phyloP scores from a whole-genome alignment of 768 basidiomycete species.

The Tremella fuciformis region DNA sequence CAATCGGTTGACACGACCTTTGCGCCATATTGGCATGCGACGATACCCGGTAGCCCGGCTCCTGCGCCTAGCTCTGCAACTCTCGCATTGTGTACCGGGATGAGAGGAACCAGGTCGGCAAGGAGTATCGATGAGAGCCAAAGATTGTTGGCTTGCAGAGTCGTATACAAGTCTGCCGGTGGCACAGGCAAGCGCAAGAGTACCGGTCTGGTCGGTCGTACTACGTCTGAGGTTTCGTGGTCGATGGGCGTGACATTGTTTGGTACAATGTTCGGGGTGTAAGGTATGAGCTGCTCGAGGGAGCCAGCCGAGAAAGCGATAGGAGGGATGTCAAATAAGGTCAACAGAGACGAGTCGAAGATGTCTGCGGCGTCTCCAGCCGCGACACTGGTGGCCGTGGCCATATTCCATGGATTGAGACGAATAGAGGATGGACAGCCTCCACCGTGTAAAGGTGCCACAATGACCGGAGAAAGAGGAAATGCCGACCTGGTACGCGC shows the following conservation, averaged over 20 bases:
- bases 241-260: neutral
- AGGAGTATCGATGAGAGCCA: conserved; percentile 46
- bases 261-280: conserved; percentile 12
- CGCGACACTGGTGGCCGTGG: too few species aligned
- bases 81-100: neutral
- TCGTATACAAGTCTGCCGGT: conserved; percentile 39
- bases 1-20: conserved; percentile 44
- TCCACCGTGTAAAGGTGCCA: too few species aligned
- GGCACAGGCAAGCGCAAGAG: conserved; percentile 38
- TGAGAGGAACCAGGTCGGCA: conserved; percentile 33
- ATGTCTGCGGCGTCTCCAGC: conserved; percentile 37
- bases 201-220: conserved; percentile 16
- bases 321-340: conserved; percentile 38
- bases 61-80: conserved; percentile 48
- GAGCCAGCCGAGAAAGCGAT: conserved; percentile 36
- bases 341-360: conserved; percentile 37
- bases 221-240: too few species aligned
- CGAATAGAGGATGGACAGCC: too few species aligned
- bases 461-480: too few species aligned
- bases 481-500: too few species aligned
- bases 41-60: conserved; percentile 44
- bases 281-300: conserved; percentile 18
- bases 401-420: neutral
- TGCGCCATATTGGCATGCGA: conserved; percentile 18
- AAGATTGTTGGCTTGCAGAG: conserved; percentile 44